These are phyloP conservation scores for Venturia nashicola DNA, from an alignment of 2,329 filamentous ascomycete species.

Conservation along the genomic window DNA sequence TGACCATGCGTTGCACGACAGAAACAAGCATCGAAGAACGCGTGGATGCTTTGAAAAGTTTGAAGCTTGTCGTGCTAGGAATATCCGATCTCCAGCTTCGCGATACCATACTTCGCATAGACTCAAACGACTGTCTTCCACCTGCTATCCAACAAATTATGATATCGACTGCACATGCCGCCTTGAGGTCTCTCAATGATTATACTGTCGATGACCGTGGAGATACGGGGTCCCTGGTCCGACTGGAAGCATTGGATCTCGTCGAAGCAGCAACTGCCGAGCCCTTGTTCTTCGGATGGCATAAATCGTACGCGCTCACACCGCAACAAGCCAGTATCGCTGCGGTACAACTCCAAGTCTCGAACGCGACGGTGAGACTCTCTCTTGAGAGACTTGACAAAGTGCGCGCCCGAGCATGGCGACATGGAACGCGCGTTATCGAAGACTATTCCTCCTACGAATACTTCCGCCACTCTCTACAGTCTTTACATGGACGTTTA, in stretches of 20 bases:
- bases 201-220: slow-evolving; percentile 84
- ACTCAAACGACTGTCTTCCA: neutral
- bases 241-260: slow-evolving; percentile 63
- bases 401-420: slow-evolving; percentile 42
- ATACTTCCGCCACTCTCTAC: neutral
- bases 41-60: slow-evolving; percentile 24
- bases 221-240: slow-evolving; percentile 78
- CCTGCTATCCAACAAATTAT: neutral
- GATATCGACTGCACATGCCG: neutral
- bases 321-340: slow-evolving; percentile 5
- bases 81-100: neutral
- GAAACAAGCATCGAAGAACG: slow-evolving; percentile 31
- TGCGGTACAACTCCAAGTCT: slow-evolving; percentile 12
- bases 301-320: slow-evolving; percentile 13
- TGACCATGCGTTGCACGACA: slow-evolving; percentile 24
- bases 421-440: neutral
- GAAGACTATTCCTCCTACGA: neutral
- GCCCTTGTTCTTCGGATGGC: slow-evolving; percentile 13
- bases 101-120: neutral
- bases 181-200: slow-evolving; percentile 53
- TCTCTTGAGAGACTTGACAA: slow-evolving; percentile 85
- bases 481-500: slow-evolving; percentile 8
- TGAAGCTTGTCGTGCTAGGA: slow-evolving; percentile 2
- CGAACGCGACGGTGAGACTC: slow-evolving; percentile 46
- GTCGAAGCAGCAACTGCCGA: slow-evolving; percentile 33